phyloP scores from a whole-genome alignment of 2,329 filamentous ascomycete genomes.

The Penicillium sp. region DNA sequence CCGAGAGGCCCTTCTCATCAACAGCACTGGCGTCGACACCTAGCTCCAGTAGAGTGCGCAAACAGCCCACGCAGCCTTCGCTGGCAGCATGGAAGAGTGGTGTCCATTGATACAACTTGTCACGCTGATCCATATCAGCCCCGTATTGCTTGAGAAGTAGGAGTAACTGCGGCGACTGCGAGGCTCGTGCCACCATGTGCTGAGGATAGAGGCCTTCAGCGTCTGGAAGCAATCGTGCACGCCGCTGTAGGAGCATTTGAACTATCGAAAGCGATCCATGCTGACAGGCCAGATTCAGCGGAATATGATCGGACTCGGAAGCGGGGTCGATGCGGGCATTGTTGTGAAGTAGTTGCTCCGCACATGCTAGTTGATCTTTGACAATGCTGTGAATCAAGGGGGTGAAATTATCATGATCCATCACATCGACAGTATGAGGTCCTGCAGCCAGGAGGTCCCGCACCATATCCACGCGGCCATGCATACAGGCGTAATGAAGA shows the following conservation, averaged over 20 bases:
- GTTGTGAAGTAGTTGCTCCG: constrained; percentile 64
- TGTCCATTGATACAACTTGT: constrained; percentile 96
- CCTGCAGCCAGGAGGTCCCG: constrained; percentile 61
- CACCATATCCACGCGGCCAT: constrained; percentile 78
- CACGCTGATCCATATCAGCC: constrained; percentile 79
- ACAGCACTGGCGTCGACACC: constrained; percentile 68
- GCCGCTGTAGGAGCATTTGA: constrained; percentile 69
- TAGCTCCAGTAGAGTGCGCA: constrained; percentile 69
- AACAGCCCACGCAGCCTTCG: constrained; percentile 83
- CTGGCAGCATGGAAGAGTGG: constrained; percentile 92
- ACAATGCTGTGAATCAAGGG: constrained; percentile 92
- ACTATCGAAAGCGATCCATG: constrained; percentile 80
- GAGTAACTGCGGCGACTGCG: constrained; percentile 69
- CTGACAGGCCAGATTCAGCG: constrained; percentile 88
- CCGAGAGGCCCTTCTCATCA: constrained; percentile 86
- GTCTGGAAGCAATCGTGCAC: constrained; percentile 74
- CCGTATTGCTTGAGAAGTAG: constrained; percentile 74
- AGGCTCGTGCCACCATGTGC: constrained; percentile 84
- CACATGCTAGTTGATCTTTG: constrained; percentile 70
- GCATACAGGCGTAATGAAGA: constrained; percentile 91
- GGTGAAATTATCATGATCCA: constrained; percentile 95
- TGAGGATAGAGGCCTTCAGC: constrained; percentile 96
- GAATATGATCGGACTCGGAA: constrained; percentile 68
- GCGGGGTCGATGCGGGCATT: constrained; percentile 75
- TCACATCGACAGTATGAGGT: constrained; percentile 68